Evolutionary conservation across 2,329 filamentous ascomycete genomes (phyloP), one percentile per base, ranked within the genome.

Genomic region (Aspergillus hiratsukae): DNA sequence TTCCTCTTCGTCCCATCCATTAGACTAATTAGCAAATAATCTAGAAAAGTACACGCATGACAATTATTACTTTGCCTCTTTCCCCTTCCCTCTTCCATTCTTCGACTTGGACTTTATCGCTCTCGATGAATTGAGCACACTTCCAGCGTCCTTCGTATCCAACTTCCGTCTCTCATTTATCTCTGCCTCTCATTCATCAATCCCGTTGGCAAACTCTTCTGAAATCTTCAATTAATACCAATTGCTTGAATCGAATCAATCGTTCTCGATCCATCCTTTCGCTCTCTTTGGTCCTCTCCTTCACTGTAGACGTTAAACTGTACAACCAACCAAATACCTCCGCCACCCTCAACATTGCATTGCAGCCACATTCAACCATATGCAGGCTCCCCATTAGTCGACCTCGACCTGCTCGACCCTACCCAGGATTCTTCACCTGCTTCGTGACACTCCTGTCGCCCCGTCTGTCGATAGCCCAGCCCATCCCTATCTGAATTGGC

Each of bases 1-100:
- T 41, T n/a, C n/a, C 27, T 8, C 31, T 48, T 53, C 23, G 25
- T 19, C 17, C 35, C 17, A 28, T 23, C 31, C 21, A 43, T n/a
- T 29, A n/a, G n/a, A n/a, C n/a, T n/a, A 7, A 51, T n/a, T 21
- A 45, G 27, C 61, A 55, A 45, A 45, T 45, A 17, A 37, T 5
- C 31, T 17, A 17, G 31, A 37, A 37, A 37, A 37, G 6, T 37
- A 17, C 2, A 37, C 31, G 31, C 31, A 37, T 17, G 31, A 37
- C 31, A 37, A 17, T 35, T 27, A 37, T 17, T 37, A 37, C 31
- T 37, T 35, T 17, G 31, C 17, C 31, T 7, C 7, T 17, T 37
- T 7, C 14, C 25, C 31, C 31, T 37, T 45, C 41, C 41, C 9
- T 45, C 4, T 21, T 4, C 41, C 41, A 8, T 43, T 21, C 40